phyloP scores from a whole-genome alignment of 345 rosid genomes.

The Hibiscus trionum region DNA sequence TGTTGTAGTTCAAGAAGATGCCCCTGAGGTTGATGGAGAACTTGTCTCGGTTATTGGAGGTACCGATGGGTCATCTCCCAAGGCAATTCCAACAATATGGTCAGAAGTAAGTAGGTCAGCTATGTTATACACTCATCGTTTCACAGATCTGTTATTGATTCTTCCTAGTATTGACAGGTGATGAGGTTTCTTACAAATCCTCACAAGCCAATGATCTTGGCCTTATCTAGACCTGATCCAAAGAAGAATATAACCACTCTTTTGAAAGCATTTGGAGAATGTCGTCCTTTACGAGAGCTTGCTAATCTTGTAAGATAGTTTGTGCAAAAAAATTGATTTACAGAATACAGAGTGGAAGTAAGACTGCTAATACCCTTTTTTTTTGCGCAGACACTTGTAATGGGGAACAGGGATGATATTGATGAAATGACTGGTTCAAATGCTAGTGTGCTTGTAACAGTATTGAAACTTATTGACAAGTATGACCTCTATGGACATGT shows the following conservation, averaged over 20 bases:
- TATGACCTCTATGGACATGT: conserved; percentile 89
- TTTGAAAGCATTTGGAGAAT: conserved; percentile 92
- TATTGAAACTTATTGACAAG: conserved; percentile 76
- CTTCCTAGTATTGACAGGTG: conserved; percentile 35
- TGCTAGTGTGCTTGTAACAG: conserved; percentile 74
- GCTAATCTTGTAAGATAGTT: conserved; percentile 66
- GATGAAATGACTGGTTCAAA: conserved; percentile 78
- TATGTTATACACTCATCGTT: background rate
- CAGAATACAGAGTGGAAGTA: background rate
- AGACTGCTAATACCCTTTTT: background rate
- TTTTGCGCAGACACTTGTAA: conserved; percentile 57
- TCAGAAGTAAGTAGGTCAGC: conserved; percentile 57
- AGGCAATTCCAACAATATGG: conserved; percentile 80
- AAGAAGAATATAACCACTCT: conserved; percentile 94
- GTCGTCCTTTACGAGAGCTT: conserved; percentile 80
- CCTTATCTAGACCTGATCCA: conserved; percentile 92
- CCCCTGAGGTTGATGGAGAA: conserved; percentile 72
- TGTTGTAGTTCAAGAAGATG: conserved; percentile 83
- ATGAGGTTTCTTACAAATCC: conserved; percentile 91
- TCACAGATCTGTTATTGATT: background rate
- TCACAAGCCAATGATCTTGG: conserved; percentile 93
- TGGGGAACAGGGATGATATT: conserved; percentile 90
- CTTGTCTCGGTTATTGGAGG: conserved; percentile 45
- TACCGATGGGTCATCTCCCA: conserved; percentile 77
- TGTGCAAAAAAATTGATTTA: background rate